These are phyloP conservation scores for Taxawa tesnikishii DNA, from an alignment of 2,329 filamentous ascomycete species.

Conservation along the genomic window DNA sequence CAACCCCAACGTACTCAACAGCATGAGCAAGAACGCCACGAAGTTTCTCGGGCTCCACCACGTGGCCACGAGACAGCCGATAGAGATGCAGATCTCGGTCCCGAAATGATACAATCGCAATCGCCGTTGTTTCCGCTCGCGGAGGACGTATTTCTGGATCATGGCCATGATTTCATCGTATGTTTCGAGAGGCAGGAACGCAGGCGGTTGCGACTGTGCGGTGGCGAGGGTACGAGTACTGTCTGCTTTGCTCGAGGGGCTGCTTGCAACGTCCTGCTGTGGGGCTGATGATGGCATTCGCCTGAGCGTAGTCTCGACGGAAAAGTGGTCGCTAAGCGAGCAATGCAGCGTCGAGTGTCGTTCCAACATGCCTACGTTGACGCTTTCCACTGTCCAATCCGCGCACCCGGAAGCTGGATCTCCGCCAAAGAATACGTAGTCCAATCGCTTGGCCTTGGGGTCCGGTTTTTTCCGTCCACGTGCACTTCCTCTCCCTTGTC, in stretches of 20 bases:
- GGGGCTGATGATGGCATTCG: background rate
- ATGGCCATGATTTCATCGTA: slow-evolving; percentile 66
- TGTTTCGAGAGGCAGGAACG: slow-evolving; percentile 11
- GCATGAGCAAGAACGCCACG: slow-evolving; percentile 66
- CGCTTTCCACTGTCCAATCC: slow-evolving; percentile 58
- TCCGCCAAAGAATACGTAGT: slow-evolving; percentile 76
- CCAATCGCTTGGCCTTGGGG: slow-evolving; percentile 69
- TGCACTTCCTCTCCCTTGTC: slow-evolving; percentile 50
- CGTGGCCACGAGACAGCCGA: slow-evolving; percentile 66
- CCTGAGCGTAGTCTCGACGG: slow-evolving; percentile 64
- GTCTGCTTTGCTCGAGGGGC: background rate
- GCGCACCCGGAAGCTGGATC: slow-evolving; percentile 17
- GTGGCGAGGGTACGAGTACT: background rate
- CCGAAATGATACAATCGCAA: slow-evolving; percentile 66
- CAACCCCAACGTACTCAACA: slow-evolving; percentile 68
- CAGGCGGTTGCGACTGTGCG: no score
- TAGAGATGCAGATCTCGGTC: slow-evolving; percentile 50
- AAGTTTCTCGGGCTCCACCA: slow-evolving; percentile 76
- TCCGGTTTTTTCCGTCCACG: slow-evolving; percentile 55
- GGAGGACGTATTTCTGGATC: slow-evolving; percentile 53
- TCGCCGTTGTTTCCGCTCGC: slow-evolving; percentile 60
- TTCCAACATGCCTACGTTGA: slow-evolving; percentile 65
- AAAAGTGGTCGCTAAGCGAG: slow-evolving; percentile 91
- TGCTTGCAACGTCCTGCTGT: background rate
- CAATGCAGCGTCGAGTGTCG: slow-evolving; percentile 71